Base-by-base conservation (phyloP, 306 rosid species). In the Malus fusca region DNA sequence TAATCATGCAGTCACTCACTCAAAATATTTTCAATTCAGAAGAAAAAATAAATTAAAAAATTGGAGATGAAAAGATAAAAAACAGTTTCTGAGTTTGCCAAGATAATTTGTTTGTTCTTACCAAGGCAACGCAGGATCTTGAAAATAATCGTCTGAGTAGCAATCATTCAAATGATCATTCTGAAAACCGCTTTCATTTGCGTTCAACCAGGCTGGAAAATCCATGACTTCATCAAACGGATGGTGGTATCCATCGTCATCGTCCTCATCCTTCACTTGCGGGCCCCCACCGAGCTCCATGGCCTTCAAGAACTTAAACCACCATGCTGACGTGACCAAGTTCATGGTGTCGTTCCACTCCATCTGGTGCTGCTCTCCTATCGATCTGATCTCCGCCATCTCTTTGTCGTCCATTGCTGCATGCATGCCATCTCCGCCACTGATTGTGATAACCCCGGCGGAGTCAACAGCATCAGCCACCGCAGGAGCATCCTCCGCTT, bases 261-360 rank as follows among this genome's bases (percentile, higher is more conserved):
- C 76, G 22, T 77, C 86, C 71, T 84, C 88, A 67, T 30, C 61
- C 58, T 85, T 82, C 43, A 52, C 63, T 51, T 82, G 84, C 61
- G 85, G 81, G 63, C 48, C 81, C 9, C 51, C 70, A 28, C 51
- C 28, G 33, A 79, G 77, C 73, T 91, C 97, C 87, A 84, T 82
- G 55, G 75, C 78, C 86, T 83, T 87, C 89, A 88, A 84, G 82
- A 85, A 88, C 78, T 88, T 92, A 72, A 85, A 84, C 97, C 98
- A 94, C 88, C 91, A 83, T 44, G 98, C 98, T 75, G 97, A 90
- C 53, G 90, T 88, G 26, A 87, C 91, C 88, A 87, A 79, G 76
- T 84, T 92, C 88, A 92, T 81, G 22, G 89, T 84, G 78, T 92
- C 97, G 83, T 78, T 89, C 96, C 97, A 92, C 77, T 92, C 93